These are phyloP conservation scores for Metschnikowia borealis DNA, from an alignment of 805 yeast genomes.

Conservation along the genomic window DNA sequence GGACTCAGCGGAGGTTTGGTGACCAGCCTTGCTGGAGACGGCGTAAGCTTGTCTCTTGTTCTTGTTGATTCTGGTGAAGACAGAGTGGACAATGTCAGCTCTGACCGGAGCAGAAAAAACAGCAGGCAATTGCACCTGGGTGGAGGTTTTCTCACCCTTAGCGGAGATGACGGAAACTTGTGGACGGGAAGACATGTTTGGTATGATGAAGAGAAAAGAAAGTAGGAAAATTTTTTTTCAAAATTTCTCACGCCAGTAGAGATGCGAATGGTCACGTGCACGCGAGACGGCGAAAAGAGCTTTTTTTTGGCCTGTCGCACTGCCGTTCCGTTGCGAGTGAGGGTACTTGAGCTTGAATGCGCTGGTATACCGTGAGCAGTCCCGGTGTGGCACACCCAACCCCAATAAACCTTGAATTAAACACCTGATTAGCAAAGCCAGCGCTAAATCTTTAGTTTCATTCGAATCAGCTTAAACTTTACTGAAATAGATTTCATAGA, in stretches of 20 bases:
- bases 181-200: conserved; percentile 57
- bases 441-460: no score
- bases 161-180: conserved; percentile 92
- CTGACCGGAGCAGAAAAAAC: conserved; percentile 99
- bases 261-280: conserved; percentile 6
- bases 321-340: neutral
- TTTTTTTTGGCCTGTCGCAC: neutral
- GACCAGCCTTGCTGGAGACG: conserved; percentile 98
- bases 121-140: conserved; percentile 92
- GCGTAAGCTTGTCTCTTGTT: conserved; percentile 99
- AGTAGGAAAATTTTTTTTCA: conserved; percentile 1
- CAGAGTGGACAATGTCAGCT: conserved; percentile 98
- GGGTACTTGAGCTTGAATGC: no score
- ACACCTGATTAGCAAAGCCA: no score
- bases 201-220: conserved; percentile 10
- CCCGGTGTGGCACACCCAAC: no score
- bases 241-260: neutral
- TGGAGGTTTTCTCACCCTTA: conserved; percentile 80
- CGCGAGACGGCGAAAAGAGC: neutral
- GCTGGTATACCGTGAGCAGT: no score
- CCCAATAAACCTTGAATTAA: no score
- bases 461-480: no score
- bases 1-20: conserved; percentile 99
- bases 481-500: no score
- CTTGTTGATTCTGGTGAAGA: conserved; percentile 97